These are phyloP conservation scores for Zymoseptoria brevis DNA, from an alignment of 2,329 filamentous ascomycete species.

Conservation along the genomic window DNA sequence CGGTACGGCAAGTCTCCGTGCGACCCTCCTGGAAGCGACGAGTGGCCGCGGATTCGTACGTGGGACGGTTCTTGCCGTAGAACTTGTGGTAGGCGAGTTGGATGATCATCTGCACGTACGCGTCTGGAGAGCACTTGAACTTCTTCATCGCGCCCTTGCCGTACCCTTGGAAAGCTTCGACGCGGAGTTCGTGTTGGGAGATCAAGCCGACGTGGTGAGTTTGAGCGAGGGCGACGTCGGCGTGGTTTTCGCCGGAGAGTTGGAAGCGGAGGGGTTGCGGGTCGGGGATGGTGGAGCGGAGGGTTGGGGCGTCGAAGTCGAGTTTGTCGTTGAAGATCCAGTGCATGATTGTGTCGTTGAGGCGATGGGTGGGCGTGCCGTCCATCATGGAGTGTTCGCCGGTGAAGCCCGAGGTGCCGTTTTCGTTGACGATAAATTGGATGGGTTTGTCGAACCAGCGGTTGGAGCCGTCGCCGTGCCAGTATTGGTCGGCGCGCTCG, in stretches of 20 bases:
- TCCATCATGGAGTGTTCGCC: conserved; percentile 99
- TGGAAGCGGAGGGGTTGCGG: conserved; percentile 71
- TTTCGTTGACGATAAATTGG: conserved; percentile 97
- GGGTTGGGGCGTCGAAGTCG: conserved; percentile 68
- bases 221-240: conserved; percentile 70
- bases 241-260: conserved; percentile 62
- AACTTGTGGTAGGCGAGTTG: conserved; percentile 98
- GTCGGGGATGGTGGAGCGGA: conserved; percentile 78
- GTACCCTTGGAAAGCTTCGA: conserved; percentile 94
- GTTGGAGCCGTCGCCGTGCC: conserved; percentile 94
- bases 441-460: conserved; percentile 97
- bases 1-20: conserved; percentile 88
- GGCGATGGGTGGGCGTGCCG: conserved; percentile 89
- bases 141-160: conserved; percentile 99
- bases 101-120: conserved; percentile 97
- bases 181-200: conserved; percentile 77
- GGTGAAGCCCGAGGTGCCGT: conserved; percentile 94
- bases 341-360: conserved; percentile 91
- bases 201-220: conserved; percentile 77
- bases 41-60: conserved; percentile 92
- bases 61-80: conserved; percentile 95
- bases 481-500: conserved; percentile 92
- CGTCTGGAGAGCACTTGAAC: conserved; percentile 96
- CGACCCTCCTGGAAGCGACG: conserved; percentile 93
- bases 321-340: conserved; percentile 92